phyloP scores from a whole-genome alignment of 2,329 filamentous ascomycete species.

The Trichothecium roseum region DNA sequence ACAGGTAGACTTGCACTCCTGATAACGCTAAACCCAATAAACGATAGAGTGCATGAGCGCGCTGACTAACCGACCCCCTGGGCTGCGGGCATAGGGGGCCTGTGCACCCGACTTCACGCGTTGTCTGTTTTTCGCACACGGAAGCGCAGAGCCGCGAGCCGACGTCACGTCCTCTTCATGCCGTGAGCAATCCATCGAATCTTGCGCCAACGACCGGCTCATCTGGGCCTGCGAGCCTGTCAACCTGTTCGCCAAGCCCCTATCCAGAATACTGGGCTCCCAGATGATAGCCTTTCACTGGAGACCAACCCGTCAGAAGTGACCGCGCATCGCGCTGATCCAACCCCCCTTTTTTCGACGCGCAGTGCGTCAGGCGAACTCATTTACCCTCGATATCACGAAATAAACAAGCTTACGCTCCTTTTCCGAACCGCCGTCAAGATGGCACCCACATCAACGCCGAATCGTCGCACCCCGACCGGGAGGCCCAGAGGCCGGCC shows the following conservation, averaged over 20 bases:
- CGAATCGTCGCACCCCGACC: constrained; percentile 29
- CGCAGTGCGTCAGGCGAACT: background rate
- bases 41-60: background rate
- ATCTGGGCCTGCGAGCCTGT: too few relatives aligned
- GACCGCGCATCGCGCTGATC: background rate
- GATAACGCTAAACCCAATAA: background rate
- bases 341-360: background rate
- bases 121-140: constrained; percentile 25
- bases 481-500: constrained; percentile 38
- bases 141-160: constrained; percentile 16
- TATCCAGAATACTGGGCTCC: background rate
- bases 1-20: too few relatives aligned
- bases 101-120: constrained; percentile 29
- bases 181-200: constrained; percentile 15
- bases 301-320: background rate
- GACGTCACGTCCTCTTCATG: constrained; percentile 23
- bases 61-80: constrained; percentile 6
- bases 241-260: background rate
- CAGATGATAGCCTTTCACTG: background rate
- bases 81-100: constrained; percentile 8
- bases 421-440: background rate
- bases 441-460: constrained; percentile 25
- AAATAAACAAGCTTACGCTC: background rate
- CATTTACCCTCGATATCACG: background rate
- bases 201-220: constrained; percentile 10